Evolutionary conservation across 148 eudicot genomes (phyloP).

Genomic region (Rhododendron simsii): DNA sequence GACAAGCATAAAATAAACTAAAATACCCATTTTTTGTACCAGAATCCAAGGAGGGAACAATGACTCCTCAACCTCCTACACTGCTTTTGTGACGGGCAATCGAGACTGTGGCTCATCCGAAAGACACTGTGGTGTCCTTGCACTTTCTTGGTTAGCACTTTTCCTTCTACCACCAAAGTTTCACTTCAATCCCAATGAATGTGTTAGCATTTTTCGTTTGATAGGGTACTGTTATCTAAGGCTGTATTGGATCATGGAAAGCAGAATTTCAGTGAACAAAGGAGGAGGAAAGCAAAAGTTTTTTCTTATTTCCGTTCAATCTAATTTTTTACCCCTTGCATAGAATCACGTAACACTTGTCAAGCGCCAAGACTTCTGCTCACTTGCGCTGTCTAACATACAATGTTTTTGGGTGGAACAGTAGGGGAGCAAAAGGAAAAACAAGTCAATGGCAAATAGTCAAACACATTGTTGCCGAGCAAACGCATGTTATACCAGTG

Average conservation of each 20-base stretch:
- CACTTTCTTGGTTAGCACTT: neutral
- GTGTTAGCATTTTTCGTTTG: too few species aligned
- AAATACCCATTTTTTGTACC: too few species aligned
- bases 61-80: too few species aligned
- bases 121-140: neutral
- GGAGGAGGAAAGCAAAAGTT: too few species aligned
- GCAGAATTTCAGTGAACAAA: too few species aligned
- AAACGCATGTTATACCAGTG: slow-evolving; percentile 53
- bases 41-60: too few species aligned
- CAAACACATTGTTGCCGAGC: slow-evolving; percentile 46
- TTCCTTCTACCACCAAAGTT: neutral
- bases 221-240: too few species aligned
- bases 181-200: neutral
- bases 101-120: neutral
- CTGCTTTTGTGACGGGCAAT: neutral
- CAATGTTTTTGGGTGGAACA: neutral
- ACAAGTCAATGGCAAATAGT: neutral
- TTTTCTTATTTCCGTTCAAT: neutral
- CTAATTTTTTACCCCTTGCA: too few species aligned
- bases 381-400: neutral
- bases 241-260: too few species aligned
- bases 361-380: too few species aligned
- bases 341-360: too few species aligned
- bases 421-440: neutral
- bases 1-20: too few species aligned